These are phyloP conservation scores for Quercus gilva DNA, from an alignment of 306 rosid genomes.

Conservation along the genomic window DNA sequence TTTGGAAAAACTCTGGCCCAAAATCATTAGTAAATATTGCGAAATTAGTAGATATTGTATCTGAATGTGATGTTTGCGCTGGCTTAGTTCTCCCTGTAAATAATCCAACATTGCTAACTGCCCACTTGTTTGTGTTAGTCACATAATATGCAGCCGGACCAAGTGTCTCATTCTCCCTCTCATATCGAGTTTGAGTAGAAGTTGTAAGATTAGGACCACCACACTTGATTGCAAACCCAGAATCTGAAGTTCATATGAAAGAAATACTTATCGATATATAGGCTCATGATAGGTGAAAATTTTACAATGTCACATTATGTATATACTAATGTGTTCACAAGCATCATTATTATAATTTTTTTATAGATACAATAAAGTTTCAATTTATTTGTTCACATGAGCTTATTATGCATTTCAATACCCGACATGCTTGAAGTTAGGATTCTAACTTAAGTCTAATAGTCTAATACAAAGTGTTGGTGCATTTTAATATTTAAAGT, in stretches of 20 bases:
- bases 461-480: too few species aligned
- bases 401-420: too few species aligned
- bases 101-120: slow-evolving; percentile 64
- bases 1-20: slow-evolving; percentile 54
- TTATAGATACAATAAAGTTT: too few species aligned
- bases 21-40: too few species aligned
- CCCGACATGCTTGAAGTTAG: too few species aligned
- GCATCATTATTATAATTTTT: too few species aligned
- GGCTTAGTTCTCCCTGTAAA: slow-evolving; percentile 30
- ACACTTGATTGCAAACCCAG: slow-evolving; percentile 42
- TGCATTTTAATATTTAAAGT: too few species aligned
- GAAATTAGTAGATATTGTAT: too few species aligned
- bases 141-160: slow-evolving; percentile 40
- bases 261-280: neutral
- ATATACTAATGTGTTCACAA: neutral
- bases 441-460: too few species aligned
- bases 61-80: neutral
- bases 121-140: neutral
- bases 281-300: neutral
- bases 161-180: slow-evolving; percentile 37
- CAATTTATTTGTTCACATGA: too few species aligned
- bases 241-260: neutral
- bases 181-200: slow-evolving; percentile 31
- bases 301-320: neutral
- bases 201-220: slow-evolving; percentile 52